phyloP scores from a whole-genome alignment of 192 early-diverging fungal genomes.

The Dimargaris verticillata region DNA sequence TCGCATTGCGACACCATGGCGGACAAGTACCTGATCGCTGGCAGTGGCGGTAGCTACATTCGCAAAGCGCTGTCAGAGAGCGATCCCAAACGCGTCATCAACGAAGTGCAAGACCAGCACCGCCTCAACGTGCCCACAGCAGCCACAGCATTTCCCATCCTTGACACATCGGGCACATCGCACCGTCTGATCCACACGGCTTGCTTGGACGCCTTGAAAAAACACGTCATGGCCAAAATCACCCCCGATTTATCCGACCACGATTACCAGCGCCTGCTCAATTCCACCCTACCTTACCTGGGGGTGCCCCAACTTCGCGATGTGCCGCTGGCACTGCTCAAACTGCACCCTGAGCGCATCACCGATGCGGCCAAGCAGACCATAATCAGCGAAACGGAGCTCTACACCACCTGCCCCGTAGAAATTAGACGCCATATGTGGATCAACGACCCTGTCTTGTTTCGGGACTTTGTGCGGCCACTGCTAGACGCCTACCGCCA shows the following conservation, averaged over 20 bases:
- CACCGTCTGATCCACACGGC: slow-evolving; percentile 28
- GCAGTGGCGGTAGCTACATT: not conserved
- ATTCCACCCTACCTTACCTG: slow-evolving; percentile 30
- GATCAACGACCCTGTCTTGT: slow-evolving; percentile 23
- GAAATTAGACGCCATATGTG: slow-evolving; percentile 25
- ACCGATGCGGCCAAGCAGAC: slow-evolving; percentile 14
- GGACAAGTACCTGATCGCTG: not conserved
- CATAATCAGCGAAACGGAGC: slow-evolving; percentile 14
- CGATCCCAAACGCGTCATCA: slow-evolving; percentile 10
- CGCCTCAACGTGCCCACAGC: slow-evolving; percentile 9
- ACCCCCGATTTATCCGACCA: not conserved
- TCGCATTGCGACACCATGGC: not conserved
- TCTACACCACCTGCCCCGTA: slow-evolving; percentile 24
- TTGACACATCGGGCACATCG: slow-evolving; percentile 29
- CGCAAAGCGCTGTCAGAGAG: slow-evolving; percentile 1
- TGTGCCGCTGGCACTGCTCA: slow-evolving; percentile 31
- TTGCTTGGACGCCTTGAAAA: slow-evolving; percentile 29
- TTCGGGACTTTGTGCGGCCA: slow-evolving; percentile 17
- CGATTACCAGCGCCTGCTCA: slow-evolving; percentile 26
- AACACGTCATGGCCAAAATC: slow-evolving; percentile 24
- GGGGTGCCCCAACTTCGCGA: slow-evolving; percentile 27
- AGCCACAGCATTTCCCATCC: slow-evolving; percentile 27
- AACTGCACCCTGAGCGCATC: slow-evolving; percentile 25
- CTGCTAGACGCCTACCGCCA: slow-evolving; percentile 23
- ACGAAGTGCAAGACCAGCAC: not conserved